Conservation (phyloP, 768 basidiomycete species). For the Lactarius quietus region DNA sequence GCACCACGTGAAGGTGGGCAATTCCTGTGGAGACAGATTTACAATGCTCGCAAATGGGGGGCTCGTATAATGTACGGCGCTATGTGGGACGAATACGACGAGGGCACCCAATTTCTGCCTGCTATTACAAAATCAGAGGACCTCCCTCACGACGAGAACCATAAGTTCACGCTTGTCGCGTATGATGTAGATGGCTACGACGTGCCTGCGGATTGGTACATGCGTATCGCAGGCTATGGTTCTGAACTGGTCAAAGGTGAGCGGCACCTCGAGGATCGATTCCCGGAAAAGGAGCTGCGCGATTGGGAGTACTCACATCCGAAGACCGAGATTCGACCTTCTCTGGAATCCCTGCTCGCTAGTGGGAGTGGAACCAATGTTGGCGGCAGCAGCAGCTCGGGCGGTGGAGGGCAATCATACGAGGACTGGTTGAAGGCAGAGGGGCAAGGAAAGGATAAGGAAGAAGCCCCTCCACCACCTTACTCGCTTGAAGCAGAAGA, state of each 20-base stretch:
- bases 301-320: slow-evolving; percentile 22
- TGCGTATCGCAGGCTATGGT: slow-evolving; percentile 27
- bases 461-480: slow-evolving; percentile 64
- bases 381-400: background rate
- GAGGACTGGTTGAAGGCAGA: slow-evolving; percentile 45
- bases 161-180: slow-evolving; percentile 59
- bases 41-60: slow-evolving; percentile 59
- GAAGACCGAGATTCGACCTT: slow-evolving; percentile 11
- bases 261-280: slow-evolving; percentile 15
- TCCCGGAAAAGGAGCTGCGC: slow-evolving; percentile 20
- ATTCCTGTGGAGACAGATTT: slow-evolving; percentile 77
- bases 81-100: slow-evolving; percentile 92
- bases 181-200: slow-evolving; percentile 77
- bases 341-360: slow-evolving; percentile 15
- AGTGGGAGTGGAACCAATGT: slow-evolving; percentile 2
- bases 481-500: slow-evolving; percentile 55
- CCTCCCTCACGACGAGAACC: slow-evolving; percentile 52
- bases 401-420: slow-evolving; percentile 33
- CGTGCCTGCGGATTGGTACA: slow-evolving; percentile 75
- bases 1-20: slow-evolving; percentile 68
- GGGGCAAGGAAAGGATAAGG: slow-evolving; percentile 41
- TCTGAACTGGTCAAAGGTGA: slow-evolving; percentile 19
- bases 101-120: slow-evolving; percentile 82
- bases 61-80: slow-evolving; percentile 71
- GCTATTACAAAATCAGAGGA: slow-evolving; percentile 54